Evolutionary conservation across 768 basidiomycete genomes (phyloP).

Genomic region (Galerina marginata): DNA sequence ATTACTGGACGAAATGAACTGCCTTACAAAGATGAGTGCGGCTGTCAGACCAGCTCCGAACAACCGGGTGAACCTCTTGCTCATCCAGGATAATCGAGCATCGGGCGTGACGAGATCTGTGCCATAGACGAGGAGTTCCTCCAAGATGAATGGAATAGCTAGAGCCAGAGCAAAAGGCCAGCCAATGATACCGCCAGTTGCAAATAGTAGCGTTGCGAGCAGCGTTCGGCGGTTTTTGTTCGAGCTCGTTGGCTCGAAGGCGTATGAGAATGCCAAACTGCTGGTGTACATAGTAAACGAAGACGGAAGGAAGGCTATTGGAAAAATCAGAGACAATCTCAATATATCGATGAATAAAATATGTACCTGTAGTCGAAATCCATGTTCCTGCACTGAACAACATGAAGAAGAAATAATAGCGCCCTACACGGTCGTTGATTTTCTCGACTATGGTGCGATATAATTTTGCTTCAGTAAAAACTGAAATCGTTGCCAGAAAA

Average conservation of each 20-base stretch:
- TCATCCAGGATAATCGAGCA: slow-evolving; percentile 55
- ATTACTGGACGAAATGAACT: neutral
- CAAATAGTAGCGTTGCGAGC: slow-evolving; percentile 72
- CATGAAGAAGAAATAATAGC: slow-evolving; percentile 91
- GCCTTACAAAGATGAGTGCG: slow-evolving; percentile 65
- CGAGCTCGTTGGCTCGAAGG: slow-evolving; percentile 61
- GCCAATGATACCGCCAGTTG: slow-evolving; percentile 85
- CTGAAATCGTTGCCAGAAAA: slow-evolving; percentile 72
- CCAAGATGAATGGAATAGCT: slow-evolving; percentile 86
- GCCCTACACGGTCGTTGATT: slow-evolving; percentile 87
- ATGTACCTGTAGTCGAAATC: slow-evolving; percentile 83
- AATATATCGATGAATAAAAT: neutral
- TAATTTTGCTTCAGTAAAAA: slow-evolving; percentile 80
- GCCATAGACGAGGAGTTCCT: slow-evolving; percentile 84
- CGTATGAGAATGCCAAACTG: slow-evolving; percentile 77
- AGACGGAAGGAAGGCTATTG: slow-evolving; percentile 88
- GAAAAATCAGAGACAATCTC: slow-evolving; percentile 12
- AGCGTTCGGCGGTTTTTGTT: slow-evolving; percentile 61
- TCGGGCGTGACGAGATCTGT: slow-evolving; percentile 64
- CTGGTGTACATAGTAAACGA: slow-evolving; percentile 94
- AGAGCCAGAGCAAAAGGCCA: slow-evolving; percentile 97
- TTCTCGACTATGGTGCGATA: slow-evolving; percentile 82
- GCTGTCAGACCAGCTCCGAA: slow-evolving; percentile 59
- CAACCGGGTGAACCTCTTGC: slow-evolving; percentile 65
- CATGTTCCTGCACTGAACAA: slow-evolving; percentile 93